Conservation (phyloP, 768 basidiomycete species). For the Russula earlei region DNA sequence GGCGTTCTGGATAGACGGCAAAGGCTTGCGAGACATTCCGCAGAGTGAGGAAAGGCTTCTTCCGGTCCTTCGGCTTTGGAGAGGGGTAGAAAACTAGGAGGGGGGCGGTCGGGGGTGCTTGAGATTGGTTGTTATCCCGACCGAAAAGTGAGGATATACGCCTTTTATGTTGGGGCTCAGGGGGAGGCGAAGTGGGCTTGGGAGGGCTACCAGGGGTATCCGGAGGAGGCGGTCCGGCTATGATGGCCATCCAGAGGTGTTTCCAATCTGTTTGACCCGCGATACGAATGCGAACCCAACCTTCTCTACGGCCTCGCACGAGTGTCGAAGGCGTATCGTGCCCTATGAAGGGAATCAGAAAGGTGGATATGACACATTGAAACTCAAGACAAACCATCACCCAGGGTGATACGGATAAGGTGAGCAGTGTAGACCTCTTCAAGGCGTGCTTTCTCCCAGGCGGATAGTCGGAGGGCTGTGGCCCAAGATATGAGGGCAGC, state of each 20-base stretch:
- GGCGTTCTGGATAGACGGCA: conserved; percentile 93
- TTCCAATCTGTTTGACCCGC: conserved; percentile 99
- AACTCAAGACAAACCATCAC: conserved; percentile 30
- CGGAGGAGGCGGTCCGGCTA: conserved; percentile 31
- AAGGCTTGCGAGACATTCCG: conserved; percentile 73
- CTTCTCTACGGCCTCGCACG: conserved; percentile 69
- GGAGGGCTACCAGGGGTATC: conserved; percentile 22
- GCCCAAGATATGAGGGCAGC: conserved; percentile 78
- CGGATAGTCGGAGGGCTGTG: conserved; percentile 76
- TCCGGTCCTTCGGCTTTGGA: conserved; percentile 65
- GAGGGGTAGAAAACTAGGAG: conserved; percentile 51
- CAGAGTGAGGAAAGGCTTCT: conserved; percentile 61
- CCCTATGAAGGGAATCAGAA: conserved; percentile 23
- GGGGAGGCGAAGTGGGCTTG: conserved; percentile 22
- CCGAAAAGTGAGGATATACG: conserved; percentile 63
- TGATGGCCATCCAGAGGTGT: conserved; percentile 74
- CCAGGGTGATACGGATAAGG: conserved; percentile 70
- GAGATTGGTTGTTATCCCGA: conserved; percentile 32
- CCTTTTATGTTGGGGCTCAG: conserved; percentile 28
- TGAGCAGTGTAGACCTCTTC: conserved; percentile 98
- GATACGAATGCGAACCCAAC: conserved; percentile 82
- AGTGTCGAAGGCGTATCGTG: conserved; percentile 53
- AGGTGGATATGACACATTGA: not conserved
- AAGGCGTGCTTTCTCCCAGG: conserved; percentile 91
- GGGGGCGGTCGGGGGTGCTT: conserved; percentile 26